A percentile compares a stretch with the other conserved stretches of the same genome.
Evolutionary conservation across 768 basidiomycete genomes (phyloP).

Genomic region (Boletellus emodensis): DNA sequence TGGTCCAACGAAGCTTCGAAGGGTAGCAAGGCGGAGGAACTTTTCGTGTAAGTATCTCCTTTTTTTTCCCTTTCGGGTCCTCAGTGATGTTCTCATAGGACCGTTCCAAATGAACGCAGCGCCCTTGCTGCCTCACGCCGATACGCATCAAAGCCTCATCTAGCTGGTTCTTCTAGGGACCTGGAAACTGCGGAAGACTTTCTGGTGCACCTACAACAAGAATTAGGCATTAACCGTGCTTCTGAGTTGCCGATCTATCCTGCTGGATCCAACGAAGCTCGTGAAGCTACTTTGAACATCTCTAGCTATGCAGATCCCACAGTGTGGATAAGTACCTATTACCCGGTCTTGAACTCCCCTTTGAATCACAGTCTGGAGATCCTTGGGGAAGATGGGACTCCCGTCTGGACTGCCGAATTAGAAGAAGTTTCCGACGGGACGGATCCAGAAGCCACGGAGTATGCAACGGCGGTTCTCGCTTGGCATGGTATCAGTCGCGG

Average conservation of each 20-base stretch:
- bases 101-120: conserved; percentile 47
- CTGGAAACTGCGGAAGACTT: conserved; percentile 54
- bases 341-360: conserved; percentile 69
- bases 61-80: neutral
- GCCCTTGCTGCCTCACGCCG: conserved; percentile 49
- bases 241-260: conserved; percentile 43
- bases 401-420: conserved; percentile 58
- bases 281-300: conserved; percentile 48
- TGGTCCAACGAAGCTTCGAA: conserved; percentile 19
- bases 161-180: conserved; percentile 57
- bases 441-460: conserved; percentile 59
- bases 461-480: conserved; percentile 52
- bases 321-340: conserved; percentile 71
- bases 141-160: conserved; percentile 53
- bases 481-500: conserved; percentile 70
- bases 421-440: conserved; percentile 62
- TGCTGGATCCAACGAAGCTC: conserved; percentile 55
- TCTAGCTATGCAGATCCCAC: conserved; percentile 36
- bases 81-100: conserved; percentile 29
- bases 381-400: conserved; percentile 45
- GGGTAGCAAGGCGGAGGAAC: conserved; percentile 38
- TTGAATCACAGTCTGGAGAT: conserved; percentile 54
- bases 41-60: conserved; percentile 39
- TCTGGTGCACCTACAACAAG: conserved; percentile 46
- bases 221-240: conserved; percentile 39